These are phyloP conservation scores for Senecio squalidus DNA, from an alignment of 140 eudicot genomes.

Conservation along the genomic window DNA sequence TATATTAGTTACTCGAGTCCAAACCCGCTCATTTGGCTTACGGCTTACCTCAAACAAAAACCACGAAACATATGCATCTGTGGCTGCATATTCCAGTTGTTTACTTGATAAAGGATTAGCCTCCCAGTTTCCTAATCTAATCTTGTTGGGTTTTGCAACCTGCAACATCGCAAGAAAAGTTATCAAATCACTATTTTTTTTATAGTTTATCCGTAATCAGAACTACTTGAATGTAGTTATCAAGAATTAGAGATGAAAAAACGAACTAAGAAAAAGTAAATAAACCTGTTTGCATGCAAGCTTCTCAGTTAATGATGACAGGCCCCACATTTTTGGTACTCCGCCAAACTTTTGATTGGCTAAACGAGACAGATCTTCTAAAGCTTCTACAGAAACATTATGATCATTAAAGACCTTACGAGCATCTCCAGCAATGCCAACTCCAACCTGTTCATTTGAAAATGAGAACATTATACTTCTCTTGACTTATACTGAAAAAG, in stretches of 20 bases:
- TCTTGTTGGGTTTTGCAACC: conserved; percentile 60
- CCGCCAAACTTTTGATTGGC: conserved; percentile 75
- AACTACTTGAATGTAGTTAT: background rate
- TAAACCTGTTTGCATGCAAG: conserved; percentile 65
- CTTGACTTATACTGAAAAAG: too few species aligned
- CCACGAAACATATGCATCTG: conserved; percentile 88
- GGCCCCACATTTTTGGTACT: conserved; percentile 54
- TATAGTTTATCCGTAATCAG: background rate
- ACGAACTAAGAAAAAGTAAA: background rate
- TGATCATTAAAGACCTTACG: conserved; percentile 55
- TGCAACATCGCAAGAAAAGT: conserved; percentile 34
- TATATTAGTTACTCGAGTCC: background rate
- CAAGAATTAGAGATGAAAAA: background rate
- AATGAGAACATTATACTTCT: background rate
- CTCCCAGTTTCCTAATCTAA: conserved; percentile 86
- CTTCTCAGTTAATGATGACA: conserved; percentile 55
- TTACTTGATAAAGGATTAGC: conserved; percentile 49
- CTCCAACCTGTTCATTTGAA: conserved; percentile 63
- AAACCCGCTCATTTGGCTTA: background rate
- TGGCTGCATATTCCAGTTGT: conserved; percentile 72
- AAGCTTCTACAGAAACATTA: conserved; percentile 46
- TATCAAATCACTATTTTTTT: too few species aligned
- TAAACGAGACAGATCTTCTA: conserved; percentile 56
- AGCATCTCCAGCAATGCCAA: conserved; percentile 68
- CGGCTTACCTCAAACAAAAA: conserved; percentile 62